These are phyloP conservation scores for Magnusiomyces suaveolens DNA, from an alignment of 1,139 yeast species.

Conservation along the genomic window DNA sequence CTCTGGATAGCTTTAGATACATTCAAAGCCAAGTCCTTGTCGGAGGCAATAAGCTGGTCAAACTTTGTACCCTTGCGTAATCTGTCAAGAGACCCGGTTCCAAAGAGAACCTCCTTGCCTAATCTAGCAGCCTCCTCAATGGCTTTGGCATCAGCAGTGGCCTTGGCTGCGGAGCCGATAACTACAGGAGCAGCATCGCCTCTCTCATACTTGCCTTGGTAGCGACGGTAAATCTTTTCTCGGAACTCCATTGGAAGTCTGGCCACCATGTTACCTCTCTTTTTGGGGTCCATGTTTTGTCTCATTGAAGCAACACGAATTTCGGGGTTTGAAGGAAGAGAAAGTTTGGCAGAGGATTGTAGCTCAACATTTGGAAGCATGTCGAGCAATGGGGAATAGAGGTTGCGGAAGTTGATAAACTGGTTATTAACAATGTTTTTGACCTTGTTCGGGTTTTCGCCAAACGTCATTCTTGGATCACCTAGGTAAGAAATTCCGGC, in stretches of 20 bases:
- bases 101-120: neutral
- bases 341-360: constrained; percentile 16
- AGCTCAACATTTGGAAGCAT: constrained; percentile 34
- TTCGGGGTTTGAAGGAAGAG: constrained; percentile 17
- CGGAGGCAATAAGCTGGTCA: constrained; percentile 36
- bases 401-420: constrained; percentile 50
- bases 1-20: constrained; percentile 42
- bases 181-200: constrained; percentile 6
- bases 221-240: constrained; percentile 37
- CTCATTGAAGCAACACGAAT: constrained; percentile 26
- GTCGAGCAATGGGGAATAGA: constrained; percentile 61
- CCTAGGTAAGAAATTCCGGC: constrained; percentile 82
- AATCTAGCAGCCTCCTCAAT: neutral
- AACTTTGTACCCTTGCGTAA: constrained; percentile 24
- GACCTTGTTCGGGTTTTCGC: constrained; percentile 87
- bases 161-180: neutral
- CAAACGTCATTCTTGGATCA: constrained; percentile 76
- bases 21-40: constrained; percentile 33
- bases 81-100: neutral
- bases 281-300: constrained; percentile 32
- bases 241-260: constrained; percentile 48
- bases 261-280: constrained; percentile 34
- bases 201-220: constrained; percentile 29
- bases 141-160: neutral
- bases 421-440: constrained; percentile 77